Base-by-base conservation (phyloP, 1,139 yeast genomes). In the Debaryomycetaceae sp. region DNA sequence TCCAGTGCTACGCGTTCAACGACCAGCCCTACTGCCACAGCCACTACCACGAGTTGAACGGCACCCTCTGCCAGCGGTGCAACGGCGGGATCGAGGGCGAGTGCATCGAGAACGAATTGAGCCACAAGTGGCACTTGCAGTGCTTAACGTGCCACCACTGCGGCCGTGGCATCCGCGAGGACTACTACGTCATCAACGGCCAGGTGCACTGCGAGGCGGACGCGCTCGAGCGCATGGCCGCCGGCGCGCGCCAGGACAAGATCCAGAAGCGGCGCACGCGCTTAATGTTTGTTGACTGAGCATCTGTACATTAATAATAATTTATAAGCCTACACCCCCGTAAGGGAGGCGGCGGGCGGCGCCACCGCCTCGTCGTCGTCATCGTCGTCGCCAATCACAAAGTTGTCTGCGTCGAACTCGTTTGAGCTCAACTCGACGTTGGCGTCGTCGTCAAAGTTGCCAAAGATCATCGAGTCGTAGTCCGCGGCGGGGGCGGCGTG, bases 41-140 rank as follows among this genome's bases (percentile, higher is more conserved):
- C 25, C 95, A 93, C 59, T 91, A 84, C 59, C 97, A 91, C 53
- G 61, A 64, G 36, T 64, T 74, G 35, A 89, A 89, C 55, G 74
- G 78, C 34, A 80, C 95, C 1, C 55, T 83, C 12, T 91, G 98
- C 58, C 66, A 67, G 33, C 58, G 65, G 11, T 91, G 98, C 55
- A 63, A 71, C 7, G 48, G 48, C 4, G 95, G 95, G 13, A 85
- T 91, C 33, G 96, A 91, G 55, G 98, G 98, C 10, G 78, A 76
- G 49, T 91, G 97, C 53, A 67, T 89, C 32, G 95, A 85, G 49
- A 83, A 78, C 46, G 89, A 80, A 48, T 54, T 74, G 28, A 53
- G 58, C 29, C 84, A 79, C 46, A 71, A 81, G 39, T 83, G 82
- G 67, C 93, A 83, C 50, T 56, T 70, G 16, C 53, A 65, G 25